Base-by-base conservation (phyloP, 768 basidiomycete genomes). In the Ephemerocybe angulata region DNA sequence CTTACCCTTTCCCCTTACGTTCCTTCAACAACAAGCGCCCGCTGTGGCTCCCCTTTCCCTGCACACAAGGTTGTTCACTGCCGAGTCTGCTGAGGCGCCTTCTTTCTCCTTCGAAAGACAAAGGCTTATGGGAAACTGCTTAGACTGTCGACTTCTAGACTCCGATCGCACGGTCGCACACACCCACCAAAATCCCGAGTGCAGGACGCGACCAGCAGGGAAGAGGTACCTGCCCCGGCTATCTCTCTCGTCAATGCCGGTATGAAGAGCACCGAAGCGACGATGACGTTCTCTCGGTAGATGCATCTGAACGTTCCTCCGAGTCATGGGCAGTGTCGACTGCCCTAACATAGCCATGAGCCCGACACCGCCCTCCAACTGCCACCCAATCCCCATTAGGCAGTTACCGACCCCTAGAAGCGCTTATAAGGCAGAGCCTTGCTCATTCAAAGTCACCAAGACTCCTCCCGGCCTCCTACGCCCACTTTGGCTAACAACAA, bases 371-470 rank as follows among this genome's bases (percentile, higher is more conserved):
- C 33, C 31, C 5, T 24, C n/a, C 15, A n/a, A 47, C 44, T 24
- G 44, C 35, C 35, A 31, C 33, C 40, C 27, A 21, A 41, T 46
- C 53, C 41, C 43, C 42, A 46, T 54, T 54, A 22, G 53, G 53
- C 38, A 52, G 27, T 42, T 5, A 11, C 52, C 22, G 22, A 29
- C 17, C 17, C 27, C 41, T 22, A 13, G 28, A 15, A 41, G 17
- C 38, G 15, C 12, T 12, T 31, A 27, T 30, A 30, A 49, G 22
- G 19, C 28, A 46, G 11, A 25, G 15, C 27, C 31, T 43, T 17
- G 12, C 25, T 47, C 53, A 44, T 22, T 22, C 40, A 19, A 11
- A 21, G 37, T 30, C 54, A 42, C 40, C 49, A 50, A 12, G 12
- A 35, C 2, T 49, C 30, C 7, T 37, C 27, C 25, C 42, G 13